Percentiles rank a stretch among this genome's conserved stretches.
Evolutionary conservation across 208 protist species (phyloP).

Genomic region (Wallacemonas collosoma): DNA sequence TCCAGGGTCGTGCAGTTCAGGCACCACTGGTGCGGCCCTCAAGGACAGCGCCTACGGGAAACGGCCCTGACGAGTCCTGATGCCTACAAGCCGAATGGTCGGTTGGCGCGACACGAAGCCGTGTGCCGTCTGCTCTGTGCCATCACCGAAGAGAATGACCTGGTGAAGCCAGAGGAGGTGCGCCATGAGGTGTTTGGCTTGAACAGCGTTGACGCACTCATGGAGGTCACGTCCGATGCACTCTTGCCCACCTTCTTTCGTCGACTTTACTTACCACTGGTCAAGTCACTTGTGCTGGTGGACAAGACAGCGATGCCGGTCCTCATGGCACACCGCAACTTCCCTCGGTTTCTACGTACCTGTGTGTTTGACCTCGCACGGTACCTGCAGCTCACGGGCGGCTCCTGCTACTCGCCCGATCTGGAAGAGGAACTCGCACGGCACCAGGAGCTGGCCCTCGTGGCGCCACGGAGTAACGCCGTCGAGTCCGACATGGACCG

Average conservation of each 20-base stretch:
- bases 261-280: constrained; percentile 32
- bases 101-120: constrained; percentile 30
- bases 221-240: constrained; percentile 41
- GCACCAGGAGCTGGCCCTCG: constrained; percentile 31
- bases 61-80: constrained; percentile 34
- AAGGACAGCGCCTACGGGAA: constrained; percentile 37
- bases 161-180: constrained; percentile 57
- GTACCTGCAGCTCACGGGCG: constrained; percentile 44
- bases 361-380: constrained; percentile 42
- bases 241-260: constrained; percentile 50
- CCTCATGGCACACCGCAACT: constrained; percentile 41
- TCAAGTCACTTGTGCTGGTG: constrained; percentile 46
- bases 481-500: constrained; percentile 33
- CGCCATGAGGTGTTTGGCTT: constrained; percentile 48
- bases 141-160: constrained; percentile 41
- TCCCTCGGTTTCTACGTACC: constrained; percentile 34
- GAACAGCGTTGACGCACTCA: constrained; percentile 42
- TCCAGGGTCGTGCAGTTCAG: constrained; percentile 30
- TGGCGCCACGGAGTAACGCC: constrained; percentile 28
- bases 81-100: constrained; percentile 39
- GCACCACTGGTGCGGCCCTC: constrained; percentile 41
- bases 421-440: constrained; percentile 39
- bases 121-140: constrained; percentile 39
- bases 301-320: constrained; percentile 34
- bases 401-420: constrained; percentile 20